Percentiles rank a stretch among this genome's conserved stretches.
Evolutionary conservation across 768 basidiomycete genomes (phyloP).

Genomic region (Suillus weaverae): DNA sequence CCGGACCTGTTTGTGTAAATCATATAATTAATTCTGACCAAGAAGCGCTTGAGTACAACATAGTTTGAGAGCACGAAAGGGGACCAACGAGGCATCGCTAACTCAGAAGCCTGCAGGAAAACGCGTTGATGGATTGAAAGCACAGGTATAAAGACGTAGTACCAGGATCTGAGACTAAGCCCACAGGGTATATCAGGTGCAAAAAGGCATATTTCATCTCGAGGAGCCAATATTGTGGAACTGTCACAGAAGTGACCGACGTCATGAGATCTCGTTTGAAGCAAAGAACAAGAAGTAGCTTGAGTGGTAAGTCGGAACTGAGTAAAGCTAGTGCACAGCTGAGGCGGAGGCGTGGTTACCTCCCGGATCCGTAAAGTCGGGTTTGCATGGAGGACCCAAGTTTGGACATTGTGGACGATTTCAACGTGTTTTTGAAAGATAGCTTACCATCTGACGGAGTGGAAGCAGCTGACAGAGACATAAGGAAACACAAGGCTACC

Average conservation of each 20-base stretch:
- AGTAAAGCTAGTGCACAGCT: neutral
- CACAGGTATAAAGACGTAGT: constrained; percentile 16
- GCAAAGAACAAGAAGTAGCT: constrained; percentile 4
- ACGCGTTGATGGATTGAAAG: constrained; percentile 10
- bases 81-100: constrained; percentile 16
- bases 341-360: constrained; percentile 12
- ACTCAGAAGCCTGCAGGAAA: constrained; percentile 6
- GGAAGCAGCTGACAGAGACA: constrained; percentile 12
- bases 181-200: constrained; percentile 3
- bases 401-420: constrained; percentile 19
- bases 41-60: constrained; percentile 13
- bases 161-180: neutral
- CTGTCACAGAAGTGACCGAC: neutral
- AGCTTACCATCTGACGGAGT: constrained; percentile 4
- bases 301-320: neutral
- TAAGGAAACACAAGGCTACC: constrained; percentile 15
- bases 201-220: constrained; percentile 8
- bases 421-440: constrained; percentile 20
- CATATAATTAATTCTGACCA: constrained; percentile 12
- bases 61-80: constrained; percentile 17
- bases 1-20: constrained; percentile 12
- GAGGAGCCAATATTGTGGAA: neutral
- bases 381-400: constrained; percentile 12
- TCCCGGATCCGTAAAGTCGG: constrained; percentile 15
- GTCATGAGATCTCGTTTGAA: constrained; percentile 2